phyloP scores from a whole-genome alignment of 805 yeast genomes.

The Jamesozyma gamospora region DNA sequence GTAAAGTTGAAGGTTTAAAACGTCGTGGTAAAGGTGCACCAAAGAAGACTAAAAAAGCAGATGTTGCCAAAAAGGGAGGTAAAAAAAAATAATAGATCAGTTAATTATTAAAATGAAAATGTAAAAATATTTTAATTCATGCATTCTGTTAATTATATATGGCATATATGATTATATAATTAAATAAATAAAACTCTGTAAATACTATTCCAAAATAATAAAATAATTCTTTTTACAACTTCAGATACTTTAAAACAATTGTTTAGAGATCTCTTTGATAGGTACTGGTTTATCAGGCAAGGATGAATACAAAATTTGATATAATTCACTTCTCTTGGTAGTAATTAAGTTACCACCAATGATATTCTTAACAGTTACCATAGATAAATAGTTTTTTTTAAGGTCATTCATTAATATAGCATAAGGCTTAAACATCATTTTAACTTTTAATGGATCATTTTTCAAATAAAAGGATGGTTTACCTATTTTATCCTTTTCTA shows the following conservation, averaged over 20 bases:
- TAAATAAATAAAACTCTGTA: too few relatives aligned
- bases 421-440: constrained; percentile 41
- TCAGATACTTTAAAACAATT: neutral
- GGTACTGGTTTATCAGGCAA: constrained; percentile 36
- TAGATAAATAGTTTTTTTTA: constrained; percentile 35
- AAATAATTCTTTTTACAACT: too few relatives aligned
- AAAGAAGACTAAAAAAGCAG: constrained; percentile 50
- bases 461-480: constrained; percentile 23
- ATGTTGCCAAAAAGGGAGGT: constrained; percentile 25
- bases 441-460: constrained; percentile 38
- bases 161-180: too few relatives aligned
- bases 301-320: constrained; percentile 42
- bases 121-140: neutral
- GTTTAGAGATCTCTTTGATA: constrained; percentile 7
- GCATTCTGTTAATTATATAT: neutral
- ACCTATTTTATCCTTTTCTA: constrained; percentile 3
- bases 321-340: constrained; percentile 40
- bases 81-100: constrained; percentile 23
- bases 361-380: constrained; percentile 32
- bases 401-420: constrained; percentile 33
- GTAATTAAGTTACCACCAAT: constrained; percentile 36
- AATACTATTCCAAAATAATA: neutral
- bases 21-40: constrained; percentile 89
- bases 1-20: constrained; percentile 54
- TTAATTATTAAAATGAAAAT: neutral